Evolutionary conservation across 345 rosid genomes (phyloP), one percentile per base, ranked within the genome.

Genomic region (Eucalyptus sp.): DNA sequence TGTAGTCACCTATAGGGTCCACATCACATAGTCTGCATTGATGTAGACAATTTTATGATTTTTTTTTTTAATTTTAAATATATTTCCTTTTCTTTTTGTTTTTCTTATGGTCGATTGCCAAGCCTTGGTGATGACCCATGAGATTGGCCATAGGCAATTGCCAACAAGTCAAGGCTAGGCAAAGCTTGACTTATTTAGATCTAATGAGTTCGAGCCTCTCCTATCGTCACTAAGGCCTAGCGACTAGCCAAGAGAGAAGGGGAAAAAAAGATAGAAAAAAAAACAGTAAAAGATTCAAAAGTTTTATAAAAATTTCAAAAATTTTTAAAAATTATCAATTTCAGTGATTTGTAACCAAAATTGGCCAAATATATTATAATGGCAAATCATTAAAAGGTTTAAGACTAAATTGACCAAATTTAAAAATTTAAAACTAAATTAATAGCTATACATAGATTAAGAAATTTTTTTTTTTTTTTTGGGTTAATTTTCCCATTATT

Each of bases 1-100:
- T 3, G 3, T 37, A 11, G 48, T 18, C 5, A 7, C 0, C 0
- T 0, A 5, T 0, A 0, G 0, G 4, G 1, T 33, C 81, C 4
- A 17, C 4, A 1, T 33, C 13, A 10, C 2, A 37, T 0, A 2
- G 0, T 11, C 1, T 0, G 0, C 3, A 18, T 6, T 17, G 4
- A 5, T 5, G 7, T 71, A 2, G 4, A 37, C 1, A 33, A 33
- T 9, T 71, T 71, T 71, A 33, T 17, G 1, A 10, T 0, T 68
- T 33, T 0, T 33, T 0, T 0, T 68, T 12, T 29, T 13, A 11
- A 27, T 29, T 62, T 62, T 62, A 20, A 52, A 18, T 52, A 52
- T 52, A 52, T 52, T 52, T 52, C 0, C 1, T 64, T n/a, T n/a
- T 2, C 17, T 64, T 64, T 8, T 64, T 64, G 0, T 15, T n/a